Conservation (phyloP, 495 filamentous ascomycete genomes). For the Podospora pseudocomata region DNA sequence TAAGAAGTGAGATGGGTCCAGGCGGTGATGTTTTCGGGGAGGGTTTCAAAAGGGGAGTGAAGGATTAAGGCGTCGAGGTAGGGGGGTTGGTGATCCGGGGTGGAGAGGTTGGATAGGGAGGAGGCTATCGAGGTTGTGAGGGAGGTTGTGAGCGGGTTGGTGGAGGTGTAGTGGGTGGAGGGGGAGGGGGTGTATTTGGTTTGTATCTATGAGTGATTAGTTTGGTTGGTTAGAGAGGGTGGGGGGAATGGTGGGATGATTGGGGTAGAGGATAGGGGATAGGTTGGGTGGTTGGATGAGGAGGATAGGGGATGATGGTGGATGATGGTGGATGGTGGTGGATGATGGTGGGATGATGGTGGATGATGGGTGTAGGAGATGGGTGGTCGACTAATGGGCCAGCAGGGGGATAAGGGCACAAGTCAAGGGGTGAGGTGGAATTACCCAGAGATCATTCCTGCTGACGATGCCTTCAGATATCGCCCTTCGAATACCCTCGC, state of each 20-base stretch:
- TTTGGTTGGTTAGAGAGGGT: not conserved
- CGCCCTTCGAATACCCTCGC: slow-evolving; percentile 57
- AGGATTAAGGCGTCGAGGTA: slow-evolving; percentile 74
- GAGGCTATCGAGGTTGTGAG: slow-evolving; percentile 61
- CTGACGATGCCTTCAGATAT: slow-evolving; percentile 55
- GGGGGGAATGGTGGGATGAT: not conserved
- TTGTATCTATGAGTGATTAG: slow-evolving; percentile 61
- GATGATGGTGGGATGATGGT: too few relatives aligned
- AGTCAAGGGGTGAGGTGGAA: slow-evolving; percentile 10
- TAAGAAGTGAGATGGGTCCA: slow-evolving; percentile 57
- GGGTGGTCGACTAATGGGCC: too few relatives aligned
- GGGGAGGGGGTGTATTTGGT: slow-evolving; percentile 74
- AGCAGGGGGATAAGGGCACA: slow-evolving; percentile 9
- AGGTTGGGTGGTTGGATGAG: too few relatives aligned
- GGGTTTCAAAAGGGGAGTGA: slow-evolving; percentile 61
- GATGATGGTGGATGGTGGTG: too few relatives aligned
- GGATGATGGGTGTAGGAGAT: too few relatives aligned
- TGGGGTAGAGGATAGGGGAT: too few relatives aligned
- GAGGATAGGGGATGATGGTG: too few relatives aligned
- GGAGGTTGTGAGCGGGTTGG: slow-evolving; percentile 57
- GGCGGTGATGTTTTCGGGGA: slow-evolving; percentile 58
- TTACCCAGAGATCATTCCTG: slow-evolving; percentile 54
- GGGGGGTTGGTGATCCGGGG: slow-evolving; percentile 31
- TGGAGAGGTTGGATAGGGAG: slow-evolving; percentile 63
- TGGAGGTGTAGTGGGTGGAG: slow-evolving; percentile 54